Evolutionary conservation across 2,329 filamentous ascomycete species (phyloP).

Genomic region (Aureobasidium sp.): DNA sequence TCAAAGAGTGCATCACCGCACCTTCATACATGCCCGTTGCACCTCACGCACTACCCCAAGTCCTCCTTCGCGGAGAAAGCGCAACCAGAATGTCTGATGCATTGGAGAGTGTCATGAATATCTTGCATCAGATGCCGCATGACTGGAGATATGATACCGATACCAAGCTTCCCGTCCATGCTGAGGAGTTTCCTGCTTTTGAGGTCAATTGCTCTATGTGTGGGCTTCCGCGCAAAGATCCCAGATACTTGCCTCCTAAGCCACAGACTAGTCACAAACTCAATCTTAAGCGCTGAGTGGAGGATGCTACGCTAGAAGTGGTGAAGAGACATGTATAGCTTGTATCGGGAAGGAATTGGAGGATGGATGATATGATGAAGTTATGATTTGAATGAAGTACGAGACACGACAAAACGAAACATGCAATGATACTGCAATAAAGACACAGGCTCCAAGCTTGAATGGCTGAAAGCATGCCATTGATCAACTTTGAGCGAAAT

Average conservation of each 20-base stretch:
- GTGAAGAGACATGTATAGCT: background rate
- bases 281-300: background rate
- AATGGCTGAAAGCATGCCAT: background rate
- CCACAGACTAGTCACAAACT: background rate
- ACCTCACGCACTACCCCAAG: background rate
- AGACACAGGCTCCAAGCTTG: background rate
- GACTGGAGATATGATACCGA: background rate
- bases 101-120: background rate
- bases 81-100: conserved; percentile 2
- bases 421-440: background rate
- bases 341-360: background rate
- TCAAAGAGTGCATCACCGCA: background rate
- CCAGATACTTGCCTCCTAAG: background rate
- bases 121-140: background rate
- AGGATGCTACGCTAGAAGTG: too few species aligned
- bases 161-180: background rate
- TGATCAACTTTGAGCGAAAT: background rate
- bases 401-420: background rate
- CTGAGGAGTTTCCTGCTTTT: background rate
- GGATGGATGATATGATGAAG: background rate
- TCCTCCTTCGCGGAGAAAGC: background rate
- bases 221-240: background rate
- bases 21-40: background rate
- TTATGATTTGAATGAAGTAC: background rate
- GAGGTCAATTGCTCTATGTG: background rate